These are phyloP conservation scores for Talaromyces proteolyticus DNA, from an alignment of 495 filamentous ascomycete species.

Conservation along the genomic window DNA sequence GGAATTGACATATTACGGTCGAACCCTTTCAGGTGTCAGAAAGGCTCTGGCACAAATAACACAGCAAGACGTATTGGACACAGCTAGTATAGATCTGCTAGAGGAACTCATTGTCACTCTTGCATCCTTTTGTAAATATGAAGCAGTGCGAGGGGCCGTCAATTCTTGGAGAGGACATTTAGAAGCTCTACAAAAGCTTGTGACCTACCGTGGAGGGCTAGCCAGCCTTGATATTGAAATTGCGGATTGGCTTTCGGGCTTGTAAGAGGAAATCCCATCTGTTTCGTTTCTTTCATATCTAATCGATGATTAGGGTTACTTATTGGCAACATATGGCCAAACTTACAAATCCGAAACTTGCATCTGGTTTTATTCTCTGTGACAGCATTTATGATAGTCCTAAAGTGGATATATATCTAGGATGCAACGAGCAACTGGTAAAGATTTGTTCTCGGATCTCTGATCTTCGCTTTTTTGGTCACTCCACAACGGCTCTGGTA, in stretches of 20 bases:
- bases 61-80: not conserved
- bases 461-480: slow-evolving; percentile 22
- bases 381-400: slow-evolving; percentile 20
- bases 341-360: slow-evolving; percentile 28
- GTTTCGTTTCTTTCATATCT: not conserved
- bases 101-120: slow-evolving; percentile 35
- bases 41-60: slow-evolving; percentile 15
- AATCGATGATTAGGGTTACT: slow-evolving; percentile 19
- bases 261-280: slow-evolving; percentile 16
- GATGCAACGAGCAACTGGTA: slow-evolving; percentile 38
- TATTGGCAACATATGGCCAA: slow-evolving; percentile 36
- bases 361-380: slow-evolving; percentile 13
- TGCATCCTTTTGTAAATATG: slow-evolving; percentile 39
- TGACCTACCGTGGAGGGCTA: slow-evolving; percentile 33
- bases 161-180: slow-evolving; percentile 39
- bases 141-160: slow-evolving; percentile 37
- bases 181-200: slow-evolving; percentile 31
- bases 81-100: slow-evolving; percentile 13
- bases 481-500: slow-evolving; percentile 19
- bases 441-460: slow-evolving; percentile 32
- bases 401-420: slow-evolving; percentile 38
- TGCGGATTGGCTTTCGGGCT: slow-evolving; percentile 30
- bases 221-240: slow-evolving; percentile 24
- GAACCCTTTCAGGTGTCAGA: slow-evolving; percentile 29
- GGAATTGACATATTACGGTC: slow-evolving; percentile 30